These are phyloP conservation scores for Tuber magnatum DNA, from an alignment of 495 filamentous ascomycete species.

Conservation along the genomic window DNA sequence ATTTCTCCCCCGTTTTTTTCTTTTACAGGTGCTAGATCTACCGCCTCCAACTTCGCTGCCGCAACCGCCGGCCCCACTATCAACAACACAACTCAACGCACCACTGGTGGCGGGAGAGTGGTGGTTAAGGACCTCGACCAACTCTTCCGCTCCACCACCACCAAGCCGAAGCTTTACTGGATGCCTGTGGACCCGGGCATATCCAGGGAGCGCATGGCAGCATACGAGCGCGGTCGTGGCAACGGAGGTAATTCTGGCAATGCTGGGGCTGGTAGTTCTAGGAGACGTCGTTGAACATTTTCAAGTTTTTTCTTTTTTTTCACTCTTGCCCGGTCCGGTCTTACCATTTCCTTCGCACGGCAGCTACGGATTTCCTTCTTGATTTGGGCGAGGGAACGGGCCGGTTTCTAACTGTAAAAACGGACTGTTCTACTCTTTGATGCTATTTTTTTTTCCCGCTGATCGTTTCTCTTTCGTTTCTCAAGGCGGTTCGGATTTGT, in stretches of 20 bases:
- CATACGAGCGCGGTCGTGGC: not conserved
- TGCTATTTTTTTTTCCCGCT: not conserved
- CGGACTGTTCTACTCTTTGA: not conserved
- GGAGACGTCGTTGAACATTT: slow-evolving; percentile 12
- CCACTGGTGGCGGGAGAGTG: not conserved
- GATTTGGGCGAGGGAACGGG: not conserved
- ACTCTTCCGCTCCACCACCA: slow-evolving; percentile 55
- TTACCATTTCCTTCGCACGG: not conserved
- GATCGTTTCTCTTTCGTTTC: not conserved
- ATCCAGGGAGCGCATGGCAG: slow-evolving; percentile 30
- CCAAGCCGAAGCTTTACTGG: slow-evolving; percentile 66
- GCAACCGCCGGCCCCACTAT: not conserved
- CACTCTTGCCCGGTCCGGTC: not conserved
- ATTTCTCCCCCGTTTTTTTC: too few relatives aligned
- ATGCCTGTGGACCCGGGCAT: slow-evolving; percentile 49
- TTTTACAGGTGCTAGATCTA: not conserved
- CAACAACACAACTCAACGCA: not conserved
- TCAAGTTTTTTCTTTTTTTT: not conserved
- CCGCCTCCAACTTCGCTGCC: not conserved
- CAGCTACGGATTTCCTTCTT: slow-evolving; percentile 6
- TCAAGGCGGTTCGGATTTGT: slow-evolving; percentile 6
- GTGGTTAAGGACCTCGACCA: slow-evolving; percentile 48
- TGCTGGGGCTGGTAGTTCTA: not conserved
- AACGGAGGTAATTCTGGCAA: not conserved
- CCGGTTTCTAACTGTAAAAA: slow-evolving; percentile 9